Conservation (phyloP, 1,284 basidiomycete genomes). For the Ceratobasidium theobromae region DNA sequence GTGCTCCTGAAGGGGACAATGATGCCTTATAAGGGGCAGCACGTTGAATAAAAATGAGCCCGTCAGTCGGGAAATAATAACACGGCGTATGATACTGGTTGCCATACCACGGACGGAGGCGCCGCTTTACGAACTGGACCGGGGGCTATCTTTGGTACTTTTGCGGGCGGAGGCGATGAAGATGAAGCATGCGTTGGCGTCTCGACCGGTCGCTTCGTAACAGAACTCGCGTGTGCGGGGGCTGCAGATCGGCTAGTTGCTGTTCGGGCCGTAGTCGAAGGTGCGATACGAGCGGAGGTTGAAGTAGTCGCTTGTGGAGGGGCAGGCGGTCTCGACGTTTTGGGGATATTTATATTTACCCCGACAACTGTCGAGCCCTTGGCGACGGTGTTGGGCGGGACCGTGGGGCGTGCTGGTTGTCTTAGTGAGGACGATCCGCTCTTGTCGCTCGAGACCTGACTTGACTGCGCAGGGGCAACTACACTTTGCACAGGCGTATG, state of each 20-base stretch:
- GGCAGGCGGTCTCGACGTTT: background rate
- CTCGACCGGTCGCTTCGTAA: slow-evolving; percentile 17
- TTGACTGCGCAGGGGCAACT: background rate
- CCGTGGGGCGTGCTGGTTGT: slow-evolving; percentile 4
- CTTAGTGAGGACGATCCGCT: slow-evolving; percentile 6
- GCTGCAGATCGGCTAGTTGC: background rate
- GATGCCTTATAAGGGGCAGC: slow-evolving; percentile 5
- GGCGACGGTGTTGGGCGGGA: background rate
- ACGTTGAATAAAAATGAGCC: background rate
- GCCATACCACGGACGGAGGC: slow-evolving; percentile 26
- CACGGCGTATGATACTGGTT: background rate
- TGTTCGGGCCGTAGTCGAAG: slow-evolving; percentile 15
- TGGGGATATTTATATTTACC: background rate
- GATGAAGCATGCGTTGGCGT: background rate
- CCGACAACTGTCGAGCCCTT: background rate
- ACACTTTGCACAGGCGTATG: slow-evolving; percentile 1
- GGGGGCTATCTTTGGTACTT: slow-evolving; percentile 20
- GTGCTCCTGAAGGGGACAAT: slow-evolving; percentile 52
- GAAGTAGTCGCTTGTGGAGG: background rate
- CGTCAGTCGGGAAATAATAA: slow-evolving; percentile 4
- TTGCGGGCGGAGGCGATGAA: slow-evolving; percentile 18
- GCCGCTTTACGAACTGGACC: slow-evolving; percentile 12
- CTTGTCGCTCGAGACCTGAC: background rate
- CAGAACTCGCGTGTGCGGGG: background rate
- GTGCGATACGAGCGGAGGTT: background rate